Conservation (phyloP, 148 eudicot species). For the Pharnaceum exiguum region DNA sequence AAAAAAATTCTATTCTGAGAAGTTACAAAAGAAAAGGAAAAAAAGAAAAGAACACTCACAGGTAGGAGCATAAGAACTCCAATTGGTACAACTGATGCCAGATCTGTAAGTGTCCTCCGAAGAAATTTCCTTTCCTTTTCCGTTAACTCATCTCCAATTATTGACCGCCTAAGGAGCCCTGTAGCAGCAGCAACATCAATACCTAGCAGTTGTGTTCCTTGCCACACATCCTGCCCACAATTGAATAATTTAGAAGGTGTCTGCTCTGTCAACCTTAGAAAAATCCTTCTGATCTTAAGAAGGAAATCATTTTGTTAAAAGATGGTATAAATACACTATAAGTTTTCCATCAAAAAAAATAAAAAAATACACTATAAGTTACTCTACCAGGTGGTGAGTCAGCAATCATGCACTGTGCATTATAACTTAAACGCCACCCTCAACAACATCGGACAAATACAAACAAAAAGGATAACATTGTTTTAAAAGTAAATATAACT, state of each 20-base stretch:
- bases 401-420: no score
- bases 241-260: not conserved
- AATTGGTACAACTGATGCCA: constrained; percentile 93
- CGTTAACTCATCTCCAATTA: constrained; percentile 81
- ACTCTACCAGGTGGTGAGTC: no score
- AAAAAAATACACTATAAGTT: no score
- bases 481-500: no score
- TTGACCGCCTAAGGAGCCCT: constrained; percentile 72
- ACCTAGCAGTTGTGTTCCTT: constrained; percentile 97
- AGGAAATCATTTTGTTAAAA: no score
- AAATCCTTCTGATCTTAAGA: no score
- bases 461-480: no score
- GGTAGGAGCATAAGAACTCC: constrained; percentile 99
- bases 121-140: constrained; percentile 86
- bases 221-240: constrained; percentile 76
- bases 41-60: constrained; percentile 44
- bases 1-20: not conserved
- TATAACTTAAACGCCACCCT: no score
- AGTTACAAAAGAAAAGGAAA: no score
- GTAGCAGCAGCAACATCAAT: constrained; percentile 76
- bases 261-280: not conserved
- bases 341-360: no score
- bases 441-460: no score
- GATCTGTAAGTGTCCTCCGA: constrained; percentile 73
- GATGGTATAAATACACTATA: no score